Evolutionary conservation across 2,329 filamentous ascomycete genomes (phyloP), one percentile per base, ranked within the genome.

Genomic region (Aspergillus novoparasiticus): DNA sequence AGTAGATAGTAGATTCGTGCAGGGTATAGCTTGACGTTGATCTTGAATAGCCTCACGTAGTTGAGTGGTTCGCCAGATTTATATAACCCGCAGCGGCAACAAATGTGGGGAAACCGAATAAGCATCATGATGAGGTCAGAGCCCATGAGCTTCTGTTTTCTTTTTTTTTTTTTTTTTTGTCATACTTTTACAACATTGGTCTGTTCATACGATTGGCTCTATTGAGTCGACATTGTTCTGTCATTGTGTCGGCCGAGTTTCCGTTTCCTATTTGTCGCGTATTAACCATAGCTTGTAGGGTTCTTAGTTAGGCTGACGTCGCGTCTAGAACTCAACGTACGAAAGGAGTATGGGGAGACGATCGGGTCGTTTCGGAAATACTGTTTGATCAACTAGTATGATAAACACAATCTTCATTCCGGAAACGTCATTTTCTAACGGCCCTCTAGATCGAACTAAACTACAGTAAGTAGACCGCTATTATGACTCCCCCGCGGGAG

Each of bases 101-200:
- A 34, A 34, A 62, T 48, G 53, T 59, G 50, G 58, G 57, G 65
- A 58, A 59, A 56, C 45, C 43, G 34, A 41, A 53, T 2, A 34
- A 56, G 68, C 63, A 70, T 73, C 71, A 73, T 67, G 36, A 70
- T 70, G 68, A 70, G 66, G 67, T 70, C 68, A 70, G 63, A 57
- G 51, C 41, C 23, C 45, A 19, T 23, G 21, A 21, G 26, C 26
- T 28, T 28, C 26, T 28, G 26, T 28, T 28, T 28, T n/a, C 16
- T 14, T 53, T 30, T 8, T 21, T 2, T 34, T 16, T 32, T n/a
- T 11, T 43, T 23, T 19, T 51, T 16, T 26, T 19, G 34, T 55
- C n/a, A 55, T 55, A 39, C 34, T 55, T 55, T 55, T 39, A 34
- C 26, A 36, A 21, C 19, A 30, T 28, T n/a, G 34, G 23, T 5